A percentile compares a stretch with the other conserved stretches of the same genome.
phyloP scores from a whole-genome alignment of 208 protist species.

The Wallacemonas sp. region DNA sequence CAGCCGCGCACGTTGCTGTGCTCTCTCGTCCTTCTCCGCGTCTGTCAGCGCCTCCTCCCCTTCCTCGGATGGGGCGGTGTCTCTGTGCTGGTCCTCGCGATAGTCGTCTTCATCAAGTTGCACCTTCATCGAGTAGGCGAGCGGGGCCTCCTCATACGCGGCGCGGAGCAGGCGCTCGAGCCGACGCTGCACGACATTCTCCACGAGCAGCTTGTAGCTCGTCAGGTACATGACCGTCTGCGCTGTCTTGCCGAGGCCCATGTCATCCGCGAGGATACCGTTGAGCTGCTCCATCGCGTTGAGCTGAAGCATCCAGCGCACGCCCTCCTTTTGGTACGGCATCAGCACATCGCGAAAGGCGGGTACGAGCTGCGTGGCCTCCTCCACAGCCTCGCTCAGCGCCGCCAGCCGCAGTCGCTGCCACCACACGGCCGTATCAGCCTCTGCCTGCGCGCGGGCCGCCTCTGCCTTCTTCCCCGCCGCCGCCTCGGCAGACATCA shows the following conservation, averaged over 20 bases:
- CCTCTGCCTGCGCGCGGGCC: no score
- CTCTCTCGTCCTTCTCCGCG: not conserved
- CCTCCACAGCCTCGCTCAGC: constrained; percentile 32
- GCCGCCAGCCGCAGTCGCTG: constrained; percentile 16
- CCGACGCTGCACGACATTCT: constrained; percentile 25
- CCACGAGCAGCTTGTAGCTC: constrained; percentile 55
- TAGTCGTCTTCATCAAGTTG: not conserved
- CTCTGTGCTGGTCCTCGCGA: not conserved
- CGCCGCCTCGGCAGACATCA: no score
- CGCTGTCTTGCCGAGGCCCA: constrained; percentile 93
- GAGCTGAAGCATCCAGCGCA: constrained; percentile 96
- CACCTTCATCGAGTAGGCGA: not conserved
- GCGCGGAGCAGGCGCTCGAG: constrained; percentile 11
- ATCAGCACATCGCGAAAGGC: constrained; percentile 65
- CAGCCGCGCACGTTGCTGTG: not conserved
- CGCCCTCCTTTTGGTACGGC: constrained; percentile 95
- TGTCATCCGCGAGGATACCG: constrained; percentile 96
- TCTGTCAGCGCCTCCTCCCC: not conserved
- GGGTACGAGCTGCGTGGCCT: constrained; percentile 24
- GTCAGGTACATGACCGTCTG: constrained; percentile 81
- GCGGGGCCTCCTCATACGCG: constrained; percentile 2
- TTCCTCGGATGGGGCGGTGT: not conserved
- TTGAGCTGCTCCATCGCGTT: constrained; percentile 91
- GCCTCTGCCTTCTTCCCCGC: no score
- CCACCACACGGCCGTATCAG: no score